Evolutionary conservation across 352 stramenopile genomes (phyloP).

Genomic region (Phytophthora megakarya): DNA sequence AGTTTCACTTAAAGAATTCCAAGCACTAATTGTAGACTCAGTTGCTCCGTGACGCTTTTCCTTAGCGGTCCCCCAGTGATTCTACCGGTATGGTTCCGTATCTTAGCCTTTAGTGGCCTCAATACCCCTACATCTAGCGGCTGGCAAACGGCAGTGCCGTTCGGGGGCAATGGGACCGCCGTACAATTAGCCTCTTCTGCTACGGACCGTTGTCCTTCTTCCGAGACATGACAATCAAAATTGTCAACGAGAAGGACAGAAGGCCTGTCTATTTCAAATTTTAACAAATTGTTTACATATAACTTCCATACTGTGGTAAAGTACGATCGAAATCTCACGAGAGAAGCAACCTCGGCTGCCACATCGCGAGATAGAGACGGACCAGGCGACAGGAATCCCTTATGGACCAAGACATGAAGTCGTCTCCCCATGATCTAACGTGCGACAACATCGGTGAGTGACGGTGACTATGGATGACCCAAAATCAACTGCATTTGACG

Average conservation of each 20-base stretch:
- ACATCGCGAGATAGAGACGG: too few relatives aligned
- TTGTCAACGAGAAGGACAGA: conserved; percentile 19
- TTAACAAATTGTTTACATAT: conserved; percentile 3
- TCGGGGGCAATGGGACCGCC: conserved; percentile 2
- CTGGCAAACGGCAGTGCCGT: conserved; percentile 22
- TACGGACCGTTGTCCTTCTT: conserved; percentile 6
- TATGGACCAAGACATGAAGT: too few relatives aligned
- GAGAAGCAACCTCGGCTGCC: too few relatives aligned
- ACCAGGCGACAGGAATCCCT: too few relatives aligned
- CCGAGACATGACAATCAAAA: background rate
- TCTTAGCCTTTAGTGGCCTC: conserved; percentile 10
- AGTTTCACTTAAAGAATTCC: background rate
- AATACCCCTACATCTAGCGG: conserved; percentile 25
- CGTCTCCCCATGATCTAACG: too few relatives aligned
- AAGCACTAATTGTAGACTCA: background rate
- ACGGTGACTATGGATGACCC: too few relatives aligned
- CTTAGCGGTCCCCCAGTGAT: background rate
- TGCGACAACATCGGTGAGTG: too few relatives aligned
- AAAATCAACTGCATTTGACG: too few relatives aligned
- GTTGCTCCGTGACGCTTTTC: background rate
- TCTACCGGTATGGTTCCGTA: background rate
- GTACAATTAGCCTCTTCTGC: conserved; percentile 2
- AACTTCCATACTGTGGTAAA: background rate
- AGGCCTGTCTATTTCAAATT: conserved; percentile 7
- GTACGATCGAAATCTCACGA: too few relatives aligned